phyloP scores from a whole-genome alignment of 2,329 filamentous ascomycete species.

The Penicillium olsonii region DNA sequence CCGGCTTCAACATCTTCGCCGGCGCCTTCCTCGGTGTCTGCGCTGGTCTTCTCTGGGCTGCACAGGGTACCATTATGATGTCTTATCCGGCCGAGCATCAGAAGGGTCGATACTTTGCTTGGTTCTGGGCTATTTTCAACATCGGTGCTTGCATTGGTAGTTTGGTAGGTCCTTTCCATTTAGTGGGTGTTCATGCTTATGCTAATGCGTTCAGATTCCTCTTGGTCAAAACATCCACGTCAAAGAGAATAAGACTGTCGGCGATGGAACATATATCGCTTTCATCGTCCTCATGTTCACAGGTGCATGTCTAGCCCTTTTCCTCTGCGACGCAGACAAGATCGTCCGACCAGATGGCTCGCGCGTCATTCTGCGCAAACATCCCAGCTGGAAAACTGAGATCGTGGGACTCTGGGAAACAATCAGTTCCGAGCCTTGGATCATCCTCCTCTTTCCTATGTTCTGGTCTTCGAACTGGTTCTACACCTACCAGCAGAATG shows the following conservation, averaged over 20 bases:
- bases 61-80: conserved; percentile 61
- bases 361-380: conserved; percentile 80
- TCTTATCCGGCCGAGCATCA: conserved; percentile 75
- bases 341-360: conserved; percentile 76
- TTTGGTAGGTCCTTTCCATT: conserved; percentile 48
- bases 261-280: conserved; percentile 77
- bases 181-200: too few species aligned
- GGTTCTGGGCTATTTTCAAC: conserved; percentile 95
- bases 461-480: conserved; percentile 79
- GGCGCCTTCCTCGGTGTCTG: conserved; percentile 51
- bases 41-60: conserved; percentile 51
- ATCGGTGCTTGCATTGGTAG: conserved; percentile 81
- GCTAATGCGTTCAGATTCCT: conserved; percentile 40
- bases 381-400: conserved; percentile 80
- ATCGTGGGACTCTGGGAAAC: conserved; percentile 72
- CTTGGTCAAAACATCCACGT: conserved; percentile 45
- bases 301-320: conserved; percentile 69
- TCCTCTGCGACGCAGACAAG: conserved; percentile 68
- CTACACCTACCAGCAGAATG: conserved; percentile 75
- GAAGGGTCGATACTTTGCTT: conserved; percentile 84
- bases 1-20: conserved; percentile 49
- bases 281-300: conserved; percentile 77
- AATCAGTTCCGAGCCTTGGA: conserved; percentile 68
- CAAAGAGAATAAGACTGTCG: conserved; percentile 38
- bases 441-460: conserved; percentile 76